Evolutionary conservation across 148 eudicot species (phyloP), one percentile per base, ranked within the genome.

Genomic region (Chenopodium formosanum): DNA sequence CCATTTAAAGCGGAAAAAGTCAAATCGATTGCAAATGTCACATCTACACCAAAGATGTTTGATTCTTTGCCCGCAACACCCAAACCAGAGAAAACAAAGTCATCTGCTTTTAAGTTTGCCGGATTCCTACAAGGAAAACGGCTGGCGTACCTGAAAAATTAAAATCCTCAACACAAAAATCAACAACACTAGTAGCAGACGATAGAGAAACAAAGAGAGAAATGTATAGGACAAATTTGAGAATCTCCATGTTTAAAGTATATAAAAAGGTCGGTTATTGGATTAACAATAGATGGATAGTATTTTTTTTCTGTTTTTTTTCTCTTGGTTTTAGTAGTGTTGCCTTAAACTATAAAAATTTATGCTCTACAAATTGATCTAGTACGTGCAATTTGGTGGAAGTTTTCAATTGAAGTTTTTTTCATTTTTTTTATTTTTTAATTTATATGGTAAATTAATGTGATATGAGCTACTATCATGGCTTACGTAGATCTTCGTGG

Each of bases 141-240:
- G 83, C 52, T 66, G 83, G 79, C 0, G 74, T 68, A 0, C 12
- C 52, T 0, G 83, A 79, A 12, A 62, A 70, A 6, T 19, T 75
- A 20, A 75, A 64, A 58, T 81, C 83, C 16, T 79, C 79, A 14
- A 81, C 83, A 16, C 79, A 75, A n/a, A 81, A 81, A 60, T 75
- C 83, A 20, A 75, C 67, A 2, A 75, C 68, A 20, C 65, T 60
- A 0, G 48, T 29, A 1, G 37, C 19, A 8, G 78, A 29, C 20
- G 67, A 75, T 17, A 75, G 1, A 1, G 78, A 29, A 31, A 75
- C 37, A 60, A 75, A 46, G 48, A 75, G 67, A 17, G 78, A 75
- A 22, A 58, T 56, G 9, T 56, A 10, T 2, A 77, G 2, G 32
- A 62, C 0, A n/a, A 12, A 47, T 77, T n/a, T 63, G 0, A 29